Conservation (phyloP, 1,284 basidiomycete genomes). For the Malassezia vespertilionis region DNA sequence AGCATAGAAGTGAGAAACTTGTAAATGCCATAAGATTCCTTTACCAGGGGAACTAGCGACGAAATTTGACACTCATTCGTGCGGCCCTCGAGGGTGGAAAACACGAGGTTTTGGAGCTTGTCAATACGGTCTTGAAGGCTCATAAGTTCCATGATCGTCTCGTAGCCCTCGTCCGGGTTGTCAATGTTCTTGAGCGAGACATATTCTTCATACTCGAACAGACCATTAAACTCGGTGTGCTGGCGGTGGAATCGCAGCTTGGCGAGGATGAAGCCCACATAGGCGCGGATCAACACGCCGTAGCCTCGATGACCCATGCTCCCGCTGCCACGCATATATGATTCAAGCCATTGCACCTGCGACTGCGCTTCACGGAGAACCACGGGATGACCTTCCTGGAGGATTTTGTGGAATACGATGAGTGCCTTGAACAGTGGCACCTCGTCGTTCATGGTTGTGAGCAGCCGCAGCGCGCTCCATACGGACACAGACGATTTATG, state of each 20-base stretch:
- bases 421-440: conserved; percentile 48
- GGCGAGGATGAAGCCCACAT: conserved; percentile 42
- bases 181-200: conserved; percentile 48
- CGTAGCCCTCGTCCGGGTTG: conserved; percentile 47
- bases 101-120: conserved; percentile 46
- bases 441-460: conserved; percentile 46
- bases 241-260: conserved; percentile 47
- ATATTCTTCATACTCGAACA: conserved; percentile 47
- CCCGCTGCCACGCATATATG: conserved; percentile 39
- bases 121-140: conserved; percentile 47
- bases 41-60: conserved; percentile 43
- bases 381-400: conserved; percentile 43
- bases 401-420: conserved; percentile 45
- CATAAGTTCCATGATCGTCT: conserved; percentile 48
- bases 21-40: conserved; percentile 48
- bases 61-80: conserved; percentile 46
- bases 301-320: conserved; percentile 33
- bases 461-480: conserved; percentile 43
- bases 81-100: conserved; percentile 39
- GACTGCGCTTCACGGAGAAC: conserved; percentile 43
- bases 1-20: conserved; percentile 48
- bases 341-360: conserved; percentile 46
- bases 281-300: conserved; percentile 40
- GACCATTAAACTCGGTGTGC: conserved; percentile 47
- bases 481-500: conserved; percentile 44